Evolutionary conservation across 768 basidiomycete species (phyloP).

Genomic region (Termitomyces eurrhizus): DNA sequence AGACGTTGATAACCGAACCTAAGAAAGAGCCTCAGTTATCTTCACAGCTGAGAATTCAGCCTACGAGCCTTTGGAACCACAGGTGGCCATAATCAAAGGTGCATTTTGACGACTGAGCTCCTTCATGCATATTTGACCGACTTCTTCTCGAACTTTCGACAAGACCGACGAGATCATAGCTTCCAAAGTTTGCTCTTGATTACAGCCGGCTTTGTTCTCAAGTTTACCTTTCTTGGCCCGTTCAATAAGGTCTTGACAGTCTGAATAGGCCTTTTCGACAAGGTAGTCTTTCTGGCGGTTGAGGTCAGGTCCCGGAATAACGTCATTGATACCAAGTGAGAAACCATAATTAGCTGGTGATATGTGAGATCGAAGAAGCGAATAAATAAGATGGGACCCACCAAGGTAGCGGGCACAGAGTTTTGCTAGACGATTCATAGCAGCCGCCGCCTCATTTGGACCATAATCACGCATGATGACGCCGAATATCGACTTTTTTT

Average conservation of each 20-base stretch:
- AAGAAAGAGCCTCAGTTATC: background rate
- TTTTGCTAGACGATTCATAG: constrained; percentile 96
- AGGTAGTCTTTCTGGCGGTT: constrained; percentile 76
- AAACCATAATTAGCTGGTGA: constrained; percentile 91
- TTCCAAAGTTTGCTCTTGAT: constrained; percentile 96
- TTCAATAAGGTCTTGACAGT: constrained; percentile 84
- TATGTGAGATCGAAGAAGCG: constrained; percentile 6
- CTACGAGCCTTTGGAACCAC: constrained; percentile 90
- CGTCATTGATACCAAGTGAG: constrained; percentile 97
- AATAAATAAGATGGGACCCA: constrained; percentile 27
- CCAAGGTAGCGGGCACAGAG: constrained; percentile 92
- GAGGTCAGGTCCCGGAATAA: constrained; percentile 90
- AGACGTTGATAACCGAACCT: constrained; percentile 98
- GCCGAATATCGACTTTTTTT: constrained; percentile 99
- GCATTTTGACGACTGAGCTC: constrained; percentile 98
- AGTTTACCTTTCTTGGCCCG: constrained; percentile 87
- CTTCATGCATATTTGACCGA: constrained; percentile 96
- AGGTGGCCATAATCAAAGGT: constrained; percentile 97
- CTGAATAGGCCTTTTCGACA: constrained; percentile 84
- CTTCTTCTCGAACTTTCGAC: constrained; percentile 93
- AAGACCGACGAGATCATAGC: constrained; percentile 92
- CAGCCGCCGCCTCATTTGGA: constrained; percentile 86
- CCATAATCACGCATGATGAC: constrained; percentile 98
- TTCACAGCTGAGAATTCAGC: background rate
- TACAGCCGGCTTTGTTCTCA: constrained; percentile 96